Evolutionary conservation across 2,329 filamentous ascomycete genomes (phyloP).

Genomic region (Magnaporthiopsis incrustans): DNA sequence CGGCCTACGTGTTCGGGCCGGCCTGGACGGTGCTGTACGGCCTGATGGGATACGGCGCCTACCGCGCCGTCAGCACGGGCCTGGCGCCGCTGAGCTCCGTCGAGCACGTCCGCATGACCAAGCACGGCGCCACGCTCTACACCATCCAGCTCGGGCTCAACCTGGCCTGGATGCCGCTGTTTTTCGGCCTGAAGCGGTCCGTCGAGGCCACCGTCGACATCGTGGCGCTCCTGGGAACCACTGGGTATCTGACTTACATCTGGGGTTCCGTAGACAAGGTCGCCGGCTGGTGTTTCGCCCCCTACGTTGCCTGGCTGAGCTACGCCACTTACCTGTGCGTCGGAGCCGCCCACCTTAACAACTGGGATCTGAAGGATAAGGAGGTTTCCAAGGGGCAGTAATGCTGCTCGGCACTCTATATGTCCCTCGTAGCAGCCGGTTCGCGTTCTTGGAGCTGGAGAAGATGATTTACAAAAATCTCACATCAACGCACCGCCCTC

Average conservation of each 20-base stretch:
- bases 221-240: conserved; percentile 60
- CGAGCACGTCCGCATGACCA: conserved; percentile 48
- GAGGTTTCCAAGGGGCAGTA: conserved; percentile 18
- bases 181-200: conserved; percentile 72
- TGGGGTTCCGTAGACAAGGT: conserved; percentile 68
- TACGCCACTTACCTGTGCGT: conserved; percentile 83
- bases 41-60: conserved; percentile 81
- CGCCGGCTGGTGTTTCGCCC: conserved; percentile 66
- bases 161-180: conserved; percentile 84
- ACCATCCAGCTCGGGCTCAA: conserved; percentile 80
- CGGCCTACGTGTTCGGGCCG: conserved; percentile 54
- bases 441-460: neutral
- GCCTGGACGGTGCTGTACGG: conserved; percentile 61
- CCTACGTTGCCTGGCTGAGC: conserved; percentile 78
- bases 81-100: conserved; percentile 48
- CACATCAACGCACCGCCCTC: neutral
- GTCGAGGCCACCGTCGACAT: conserved; percentile 70
- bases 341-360: conserved; percentile 59
- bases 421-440: too few species aligned
- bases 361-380: conserved; percentile 48
- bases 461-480: neutral
- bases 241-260: conserved; percentile 64
- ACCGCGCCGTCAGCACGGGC: conserved; percentile 63
- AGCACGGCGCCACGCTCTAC: conserved; percentile 71
- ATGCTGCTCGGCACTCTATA: neutral